Conservation (phyloP, 2,329 filamentous ascomycete genomes). For the Tolypocladium ophioglossoides region DNA sequence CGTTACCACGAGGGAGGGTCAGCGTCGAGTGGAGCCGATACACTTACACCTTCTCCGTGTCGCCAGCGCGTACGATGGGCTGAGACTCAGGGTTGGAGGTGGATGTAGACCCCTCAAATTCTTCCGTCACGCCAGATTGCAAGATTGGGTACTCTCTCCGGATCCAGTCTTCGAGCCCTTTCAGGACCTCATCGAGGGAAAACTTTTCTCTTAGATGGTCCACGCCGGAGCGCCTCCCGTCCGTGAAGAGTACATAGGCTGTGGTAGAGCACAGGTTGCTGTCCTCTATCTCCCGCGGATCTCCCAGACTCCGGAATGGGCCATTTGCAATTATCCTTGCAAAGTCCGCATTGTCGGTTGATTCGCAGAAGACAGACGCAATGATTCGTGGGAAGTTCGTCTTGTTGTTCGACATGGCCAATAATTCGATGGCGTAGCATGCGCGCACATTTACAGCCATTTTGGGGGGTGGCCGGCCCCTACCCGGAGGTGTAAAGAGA, state of each 20-base stretch:
- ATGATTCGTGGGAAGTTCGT: constrained; percentile 10
- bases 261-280: not conserved
- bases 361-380: constrained; percentile 19
- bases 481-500: constrained; percentile 13
- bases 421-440: constrained; percentile 18
- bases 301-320: constrained; percentile 15
- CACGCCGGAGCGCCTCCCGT: constrained; percentile 4
- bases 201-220: constrained; percentile 8
- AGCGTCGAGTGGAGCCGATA: too few relatives aligned
- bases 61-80: not conserved
- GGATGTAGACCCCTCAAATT: not conserved
- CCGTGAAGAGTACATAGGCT: not conserved
- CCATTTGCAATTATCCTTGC: constrained; percentile 9
- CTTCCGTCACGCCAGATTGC: too few relatives aligned
- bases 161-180: constrained; percentile 10
- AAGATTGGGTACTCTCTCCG: constrained; percentile 6
- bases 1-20: not conserved
- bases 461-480: constrained; percentile 7
- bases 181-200: constrained; percentile 8
- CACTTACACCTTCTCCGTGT: not conserved
- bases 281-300: not conserved
- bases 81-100: not conserved
- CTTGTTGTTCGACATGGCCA: constrained; percentile 7
- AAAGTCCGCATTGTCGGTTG: not conserved
- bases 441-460: constrained; percentile 27